A percentile compares a stretch with the other conserved stretches of the same genome.
Conservation (phyloP, 768 basidiomycete genomes). For the Suillus subalutaceus region DNA sequence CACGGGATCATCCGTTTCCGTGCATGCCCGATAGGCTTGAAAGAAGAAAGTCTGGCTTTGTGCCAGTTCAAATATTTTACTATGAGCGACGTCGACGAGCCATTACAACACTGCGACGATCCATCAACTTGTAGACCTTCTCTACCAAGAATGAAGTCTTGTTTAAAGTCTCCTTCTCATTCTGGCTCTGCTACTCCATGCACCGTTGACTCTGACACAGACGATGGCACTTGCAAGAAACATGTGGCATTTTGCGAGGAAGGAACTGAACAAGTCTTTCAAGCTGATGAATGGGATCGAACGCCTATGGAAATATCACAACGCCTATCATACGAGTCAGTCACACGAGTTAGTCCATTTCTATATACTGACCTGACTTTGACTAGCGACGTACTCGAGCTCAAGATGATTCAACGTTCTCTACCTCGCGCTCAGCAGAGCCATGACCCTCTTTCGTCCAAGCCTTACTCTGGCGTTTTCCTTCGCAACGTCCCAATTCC, state of each 20-base stretch:
- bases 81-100: background rate
- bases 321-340: constrained; percentile 69
- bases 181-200: constrained; percentile 14
- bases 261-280: constrained; percentile 58
- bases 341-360: constrained; percentile 18
- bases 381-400: constrained; percentile 44
- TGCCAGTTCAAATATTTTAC: background rate
- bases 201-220: background rate
- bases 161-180: constrained; percentile 20
- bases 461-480: constrained; percentile 44
- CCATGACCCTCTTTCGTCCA: constrained; percentile 44
- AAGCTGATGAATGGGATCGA: constrained; percentile 81
- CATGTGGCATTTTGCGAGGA: constrained; percentile 64
- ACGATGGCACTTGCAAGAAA: constrained; percentile 37
- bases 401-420: constrained; percentile 69
- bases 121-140: constrained; percentile 13
- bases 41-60: background rate
- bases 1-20: constrained; percentile 3
- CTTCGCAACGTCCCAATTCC: constrained; percentile 62
- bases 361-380: background rate
- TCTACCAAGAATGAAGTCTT: constrained; percentile 19
- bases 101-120: constrained; percentile 13
- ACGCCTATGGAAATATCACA: constrained; percentile 68
- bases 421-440: constrained; percentile 61
- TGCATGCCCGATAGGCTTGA: background rate